Conservation (phyloP, 2,329 filamentous ascomycete species). For the Penicillium olsonii region DNA sequence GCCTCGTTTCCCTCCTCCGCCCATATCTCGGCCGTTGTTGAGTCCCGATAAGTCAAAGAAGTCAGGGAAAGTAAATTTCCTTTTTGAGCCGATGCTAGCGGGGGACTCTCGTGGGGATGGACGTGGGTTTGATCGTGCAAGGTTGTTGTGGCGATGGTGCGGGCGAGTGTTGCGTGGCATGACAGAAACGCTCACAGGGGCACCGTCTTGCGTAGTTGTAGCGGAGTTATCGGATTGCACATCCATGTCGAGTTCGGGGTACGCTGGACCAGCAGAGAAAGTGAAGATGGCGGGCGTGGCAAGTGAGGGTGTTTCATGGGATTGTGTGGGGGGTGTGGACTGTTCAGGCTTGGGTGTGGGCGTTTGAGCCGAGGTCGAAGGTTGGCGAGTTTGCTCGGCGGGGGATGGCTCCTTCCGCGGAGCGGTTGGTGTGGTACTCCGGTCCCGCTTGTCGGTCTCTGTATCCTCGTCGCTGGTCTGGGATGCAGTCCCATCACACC, state of each 20-base stretch:
- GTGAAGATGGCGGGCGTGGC: conserved; percentile 43
- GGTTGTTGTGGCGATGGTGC: conserved; percentile 41
- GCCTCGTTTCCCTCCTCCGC: conserved; percentile 50
- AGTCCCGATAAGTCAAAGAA: conserved; percentile 53
- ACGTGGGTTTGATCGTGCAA: conserved; percentile 39
- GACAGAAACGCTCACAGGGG: conserved; percentile 46
- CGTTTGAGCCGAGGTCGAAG: conserved; percentile 32
- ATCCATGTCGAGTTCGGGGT: conserved; percentile 45
- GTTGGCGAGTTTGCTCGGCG: conserved; percentile 27
- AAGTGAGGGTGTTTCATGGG: conserved; percentile 27
- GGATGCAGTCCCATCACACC: conserved; percentile 45
- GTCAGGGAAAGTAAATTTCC: conserved; percentile 49
- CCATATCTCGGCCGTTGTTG: conserved; percentile 44
- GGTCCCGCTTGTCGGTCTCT: conserved; percentile 39
- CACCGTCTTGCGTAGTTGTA: conserved; percentile 31
- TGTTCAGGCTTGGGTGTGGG: conserved; percentile 24
- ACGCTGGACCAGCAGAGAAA: conserved; percentile 45
- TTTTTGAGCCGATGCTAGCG: conserved; percentile 47
- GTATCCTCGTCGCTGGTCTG: conserved; percentile 47
- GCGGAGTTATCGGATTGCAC: conserved; percentile 44
- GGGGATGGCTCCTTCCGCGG: conserved; percentile 36
- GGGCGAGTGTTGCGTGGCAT: conserved; percentile 44
- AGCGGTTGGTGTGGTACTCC: conserved; percentile 38
- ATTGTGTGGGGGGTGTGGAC: conserved; percentile 18
- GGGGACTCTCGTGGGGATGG: conserved; percentile 41